Base-by-base conservation (phyloP, 2,329 filamentous ascomycete species). In the Thermothelomyces thermophilus region DNA sequence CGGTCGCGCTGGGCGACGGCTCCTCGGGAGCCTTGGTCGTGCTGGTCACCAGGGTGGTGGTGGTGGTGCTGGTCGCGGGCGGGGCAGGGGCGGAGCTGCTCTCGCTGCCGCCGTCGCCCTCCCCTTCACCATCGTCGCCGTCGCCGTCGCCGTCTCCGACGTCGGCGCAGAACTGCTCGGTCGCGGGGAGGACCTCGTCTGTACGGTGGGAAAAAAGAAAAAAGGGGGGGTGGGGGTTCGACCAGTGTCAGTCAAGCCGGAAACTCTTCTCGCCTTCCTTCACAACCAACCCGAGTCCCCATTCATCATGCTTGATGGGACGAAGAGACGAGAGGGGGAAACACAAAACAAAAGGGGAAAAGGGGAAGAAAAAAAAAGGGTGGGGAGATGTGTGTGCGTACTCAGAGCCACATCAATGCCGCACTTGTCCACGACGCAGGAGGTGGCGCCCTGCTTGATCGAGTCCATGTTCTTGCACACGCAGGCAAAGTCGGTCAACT, bases 151-250 rank as follows among this genome's bases (percentile, higher is more conserved):
- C 78, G 8, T 68, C 59, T 34, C 64, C 62, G 11, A 83, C 76
- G 3, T 79, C 63, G 10, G 73, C 69, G 22, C 87, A 79, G 49
- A 95, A 84, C 40, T 69, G 74, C 9, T 77, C 66, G 0, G 81
- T 82, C 0, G 76, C 72, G 1, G 68, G 56, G 42, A 63, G 53
- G 50, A 63, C 60, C 33, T 61, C 8, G 48, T 43, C 60, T 62
- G 19, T 24, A 19, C 10, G 28, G 30, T n/a, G 17, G 28, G n/a
- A 20, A 19, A 6, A 17, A 2, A 14, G 19, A 26, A 2, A 3
- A 34, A 17, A 9, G 11, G 16, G 7, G 7, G 37, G 26, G 16
- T 11, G 20, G 33, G 16, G 28, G 26, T 19, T n/a, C n/a, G n/a
- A n/a, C n/a, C n/a, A n/a, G n/a, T n/a, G n/a, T n/a, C n/a, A n/a